These are phyloP conservation scores for Solanum tacnaense DNA, from an alignment of 257 asterid species.

Conservation along the genomic window DNA sequence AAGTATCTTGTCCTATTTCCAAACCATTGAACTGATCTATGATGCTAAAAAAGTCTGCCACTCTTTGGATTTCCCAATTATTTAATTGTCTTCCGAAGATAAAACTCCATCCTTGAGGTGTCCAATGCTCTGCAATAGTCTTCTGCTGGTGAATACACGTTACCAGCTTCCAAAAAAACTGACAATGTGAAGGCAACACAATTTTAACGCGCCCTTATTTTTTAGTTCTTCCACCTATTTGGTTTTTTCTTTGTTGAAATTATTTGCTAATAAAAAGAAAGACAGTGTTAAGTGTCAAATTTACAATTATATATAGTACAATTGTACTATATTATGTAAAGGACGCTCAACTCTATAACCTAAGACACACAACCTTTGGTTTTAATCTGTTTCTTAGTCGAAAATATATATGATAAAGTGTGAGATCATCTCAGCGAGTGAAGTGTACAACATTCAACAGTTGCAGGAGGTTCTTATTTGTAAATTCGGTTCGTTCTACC, in stretches of 20 bases:
- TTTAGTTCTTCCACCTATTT: background rate
- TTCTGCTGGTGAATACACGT: background rate
- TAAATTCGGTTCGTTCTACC: background rate
- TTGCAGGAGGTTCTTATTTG: background rate
- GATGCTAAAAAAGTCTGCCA: background rate
- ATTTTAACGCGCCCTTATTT: background rate
- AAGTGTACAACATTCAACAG: background rate
- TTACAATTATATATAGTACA: background rate
- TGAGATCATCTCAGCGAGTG: background rate
- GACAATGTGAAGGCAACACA: background rate
- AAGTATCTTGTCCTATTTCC: background rate
- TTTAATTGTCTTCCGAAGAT: background rate
- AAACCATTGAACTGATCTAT: background rate
- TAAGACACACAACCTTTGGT: background rate
- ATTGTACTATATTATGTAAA: background rate
- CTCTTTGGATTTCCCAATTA: background rate
- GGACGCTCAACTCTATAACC: background rate
- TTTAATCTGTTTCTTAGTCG: background rate
- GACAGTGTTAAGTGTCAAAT: background rate
- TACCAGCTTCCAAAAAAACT: background rate
- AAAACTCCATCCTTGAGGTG: background rate
- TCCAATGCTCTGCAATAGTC: background rate
- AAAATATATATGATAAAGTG: background rate
- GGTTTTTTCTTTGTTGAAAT: background rate
- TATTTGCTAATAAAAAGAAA: background rate